Evolutionary conservation across 1,284 basidiomycete genomes (phyloP), one percentile per base, ranked within the genome.

Genomic region (Trichosporon coremiiforme): DNA sequence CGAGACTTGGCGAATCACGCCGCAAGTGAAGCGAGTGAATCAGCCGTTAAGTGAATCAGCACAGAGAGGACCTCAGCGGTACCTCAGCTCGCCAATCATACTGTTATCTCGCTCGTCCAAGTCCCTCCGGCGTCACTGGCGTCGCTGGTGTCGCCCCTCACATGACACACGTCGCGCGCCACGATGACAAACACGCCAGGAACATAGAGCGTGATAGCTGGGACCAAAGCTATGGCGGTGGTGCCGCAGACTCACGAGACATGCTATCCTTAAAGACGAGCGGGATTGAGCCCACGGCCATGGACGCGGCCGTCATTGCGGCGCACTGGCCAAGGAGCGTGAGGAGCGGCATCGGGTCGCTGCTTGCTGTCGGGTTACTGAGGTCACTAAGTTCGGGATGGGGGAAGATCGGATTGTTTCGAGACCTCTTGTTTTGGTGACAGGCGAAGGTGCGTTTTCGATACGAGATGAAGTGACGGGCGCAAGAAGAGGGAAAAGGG

Each of bases 231-330:
- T n/a, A n/a, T n/a, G n/a, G n/a, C n/a, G n/a, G n/a, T n/a, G n/a
- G n/a, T n/a, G n/a, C n/a, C n/a, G n/a, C n/a, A n/a, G n/a, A n/a
- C 90, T 74, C 78, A 94, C 93, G 90, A 36, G 91, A 90, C 75
- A 92, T 88, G 22, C 87, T 70, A 0, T 76, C 76, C 65, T 80
- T 84, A 74, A 93, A 87, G 63, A 88, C 88, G 64, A 95, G 83
- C 0, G 94, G 94, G 45, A 92, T 80, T 75, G 90, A 88, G 35
- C 93, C 93, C 55, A 89, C 86, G 22, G 85, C 86, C 75, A 93
- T 91, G 1, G 91, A 91, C 5, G 88, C 87, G n/a, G 85, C 85
- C 65, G 90, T 91, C 73, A 95, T 87, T n/a, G 90, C 82, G 53
- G 85, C 82, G 65, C 90, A 88, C 88, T 92, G 90, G 53, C 85